phyloP scores from a whole-genome alignment of 805 yeast species.

The Geotrichum ghanense region DNA sequence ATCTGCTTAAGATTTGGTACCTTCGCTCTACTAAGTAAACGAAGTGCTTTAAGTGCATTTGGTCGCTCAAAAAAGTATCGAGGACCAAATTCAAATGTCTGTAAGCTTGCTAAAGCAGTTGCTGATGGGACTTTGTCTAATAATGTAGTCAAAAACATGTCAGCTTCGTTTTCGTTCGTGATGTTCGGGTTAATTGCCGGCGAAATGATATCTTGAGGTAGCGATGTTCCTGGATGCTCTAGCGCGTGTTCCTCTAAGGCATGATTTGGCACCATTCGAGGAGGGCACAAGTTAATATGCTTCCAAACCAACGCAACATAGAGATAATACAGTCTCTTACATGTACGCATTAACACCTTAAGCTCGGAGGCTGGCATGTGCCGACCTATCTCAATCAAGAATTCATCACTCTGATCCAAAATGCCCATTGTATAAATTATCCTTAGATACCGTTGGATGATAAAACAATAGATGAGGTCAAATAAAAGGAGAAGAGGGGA shows the following conservation, averaged over 20 bases:
- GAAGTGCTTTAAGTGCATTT: not conserved
- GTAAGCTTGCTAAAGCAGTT: not conserved
- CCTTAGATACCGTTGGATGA: too few species aligned
- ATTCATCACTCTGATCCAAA: slow-evolving; percentile 1
- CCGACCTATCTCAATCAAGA: not conserved
- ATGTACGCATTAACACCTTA: not conserved
- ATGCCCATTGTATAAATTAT: not conserved
- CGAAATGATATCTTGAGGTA: not conserved
- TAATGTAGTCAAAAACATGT: slow-evolving; percentile 69
- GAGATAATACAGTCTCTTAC: not conserved
- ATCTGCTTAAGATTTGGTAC: not conserved
- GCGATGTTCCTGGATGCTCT: not conserved
- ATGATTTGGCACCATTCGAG: not conserved
- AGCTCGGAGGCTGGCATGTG: not conserved
- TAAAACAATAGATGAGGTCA: too few species aligned
- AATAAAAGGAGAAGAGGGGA: too few species aligned
- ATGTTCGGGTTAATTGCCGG: not conserved
- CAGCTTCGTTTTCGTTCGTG: not conserved
- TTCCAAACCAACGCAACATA: not conserved
- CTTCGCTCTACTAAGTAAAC: not conserved
- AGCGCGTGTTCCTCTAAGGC: not conserved
- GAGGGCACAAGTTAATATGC: not conserved
- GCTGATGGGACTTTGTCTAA: slow-evolving; percentile 55
- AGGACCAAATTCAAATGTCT: not conserved
- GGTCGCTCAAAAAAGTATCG: not conserved